Conservation (phyloP, 345 rosid species). For the Syzygium jambos region DNA sequence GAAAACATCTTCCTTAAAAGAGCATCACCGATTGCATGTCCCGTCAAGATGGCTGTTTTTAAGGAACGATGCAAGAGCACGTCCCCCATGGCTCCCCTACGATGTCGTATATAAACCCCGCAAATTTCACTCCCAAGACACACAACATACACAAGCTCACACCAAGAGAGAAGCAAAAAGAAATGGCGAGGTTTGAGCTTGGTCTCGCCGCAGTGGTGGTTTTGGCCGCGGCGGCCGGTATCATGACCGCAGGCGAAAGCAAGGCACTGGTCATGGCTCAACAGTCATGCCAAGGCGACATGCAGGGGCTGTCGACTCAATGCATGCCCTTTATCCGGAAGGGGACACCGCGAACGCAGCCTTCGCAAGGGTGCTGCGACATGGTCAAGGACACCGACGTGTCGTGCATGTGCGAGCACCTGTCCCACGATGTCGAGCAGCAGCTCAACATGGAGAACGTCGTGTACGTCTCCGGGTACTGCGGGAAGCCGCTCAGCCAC, state of each 20-base stretch:
- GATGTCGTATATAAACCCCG: background rate
- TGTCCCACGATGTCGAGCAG: background rate
- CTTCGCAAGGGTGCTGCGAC: constrained; percentile 20
- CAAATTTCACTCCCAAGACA: background rate
- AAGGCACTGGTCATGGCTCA: background rate
- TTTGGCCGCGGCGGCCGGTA: background rate
- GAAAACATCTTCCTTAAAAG: background rate
- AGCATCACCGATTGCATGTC: background rate
- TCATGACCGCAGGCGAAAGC: background rate
- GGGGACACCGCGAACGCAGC: constrained; percentile 5
- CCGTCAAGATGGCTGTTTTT: background rate
- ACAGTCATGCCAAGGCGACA: constrained; percentile 3
- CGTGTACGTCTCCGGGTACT: background rate
- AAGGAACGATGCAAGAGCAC: background rate
- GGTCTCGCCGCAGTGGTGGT: background rate
- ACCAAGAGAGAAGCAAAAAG: background rate
- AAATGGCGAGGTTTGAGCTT: background rate
- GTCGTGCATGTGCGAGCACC: constrained; percentile 2
- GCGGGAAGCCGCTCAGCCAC: background rate
- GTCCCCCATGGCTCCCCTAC: background rate
- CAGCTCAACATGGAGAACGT: background rate
- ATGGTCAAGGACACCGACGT: constrained; percentile 10
- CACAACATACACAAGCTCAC: background rate
- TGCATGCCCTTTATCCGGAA: constrained; percentile 8
- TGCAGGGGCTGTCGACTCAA: background rate